Percentiles rank a stretch among this genome's conserved stretches.
These are phyloP conservation scores for Calonectria pteridis DNA, from an alignment of 2,329 filamentous ascomycete genomes.

Conservation along the genomic window DNA sequence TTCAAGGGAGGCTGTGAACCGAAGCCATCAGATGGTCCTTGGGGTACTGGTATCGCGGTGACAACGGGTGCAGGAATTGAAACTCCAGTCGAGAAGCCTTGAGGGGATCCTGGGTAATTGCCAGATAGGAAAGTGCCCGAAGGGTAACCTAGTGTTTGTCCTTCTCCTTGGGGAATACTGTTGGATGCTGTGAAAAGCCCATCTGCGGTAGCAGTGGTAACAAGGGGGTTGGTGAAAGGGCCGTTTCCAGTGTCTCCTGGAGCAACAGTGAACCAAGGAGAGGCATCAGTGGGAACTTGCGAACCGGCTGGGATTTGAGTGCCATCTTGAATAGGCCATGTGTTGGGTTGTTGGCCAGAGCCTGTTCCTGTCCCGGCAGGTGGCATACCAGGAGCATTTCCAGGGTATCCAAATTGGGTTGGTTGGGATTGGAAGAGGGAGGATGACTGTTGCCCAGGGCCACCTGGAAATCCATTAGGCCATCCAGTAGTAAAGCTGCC, in stretches of 20 bases:
- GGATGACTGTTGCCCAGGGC: slow-evolving; percentile 27
- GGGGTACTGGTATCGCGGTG: slow-evolving; percentile 25
- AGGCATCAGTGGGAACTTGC: slow-evolving; percentile 28
- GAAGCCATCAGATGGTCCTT: slow-evolving; percentile 26
- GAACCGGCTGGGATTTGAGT: slow-evolving; percentile 31
- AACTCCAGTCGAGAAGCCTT: slow-evolving; percentile 27
- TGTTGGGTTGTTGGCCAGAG: slow-evolving; percentile 34
- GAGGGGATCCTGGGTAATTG: slow-evolving; percentile 28
- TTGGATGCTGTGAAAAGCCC: slow-evolving; percentile 21
- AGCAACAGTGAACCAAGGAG: slow-evolving; percentile 30
- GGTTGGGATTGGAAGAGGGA: slow-evolving; percentile 31
- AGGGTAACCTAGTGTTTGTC: slow-evolving; percentile 24
- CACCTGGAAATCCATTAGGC: slow-evolving; percentile 32
- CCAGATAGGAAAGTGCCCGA: slow-evolving; percentile 15
- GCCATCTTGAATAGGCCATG: slow-evolving; percentile 32
- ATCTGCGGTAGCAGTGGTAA: slow-evolving; percentile 39
- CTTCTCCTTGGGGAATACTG: slow-evolving; percentile 19
- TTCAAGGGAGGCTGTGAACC: slow-evolving; percentile 14
- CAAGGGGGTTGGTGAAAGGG: slow-evolving; percentile 29
- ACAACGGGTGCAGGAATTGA: slow-evolving; percentile 29
- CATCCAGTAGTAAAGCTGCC: slow-evolving; percentile 28
- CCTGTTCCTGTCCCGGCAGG: slow-evolving; percentile 20
- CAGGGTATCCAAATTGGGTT: slow-evolving; percentile 26
- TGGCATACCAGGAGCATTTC: slow-evolving; percentile 24
- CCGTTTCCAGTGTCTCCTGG: slow-evolving; percentile 24